Conservation (phyloP, 306 rosid genomes). For the Vicia villosa region DNA sequence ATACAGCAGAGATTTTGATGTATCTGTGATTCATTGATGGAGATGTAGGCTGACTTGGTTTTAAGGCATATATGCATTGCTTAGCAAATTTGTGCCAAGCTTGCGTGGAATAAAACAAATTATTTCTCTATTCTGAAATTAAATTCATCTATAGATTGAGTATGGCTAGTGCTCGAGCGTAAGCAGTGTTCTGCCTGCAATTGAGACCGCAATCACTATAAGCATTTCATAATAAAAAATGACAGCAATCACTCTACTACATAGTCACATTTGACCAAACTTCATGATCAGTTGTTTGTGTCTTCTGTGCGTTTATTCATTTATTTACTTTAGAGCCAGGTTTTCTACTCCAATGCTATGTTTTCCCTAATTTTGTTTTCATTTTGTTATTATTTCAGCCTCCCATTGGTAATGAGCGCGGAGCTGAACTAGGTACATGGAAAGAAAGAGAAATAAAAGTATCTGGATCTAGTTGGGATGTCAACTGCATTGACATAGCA, state of each 20-base stretch:
- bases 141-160: constrained; percentile 6
- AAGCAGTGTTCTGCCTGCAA: background rate
- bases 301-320: background rate
- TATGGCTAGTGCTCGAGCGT: background rate
- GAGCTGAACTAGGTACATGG: constrained; percentile 66
- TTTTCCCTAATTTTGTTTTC: constrained; percentile 21
- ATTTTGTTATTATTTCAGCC: constrained; percentile 58
- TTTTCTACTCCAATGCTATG: background rate
- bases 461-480: constrained; percentile 82
- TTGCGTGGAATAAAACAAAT: constrained; percentile 14
- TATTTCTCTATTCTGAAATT: background rate
- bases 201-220: background rate
- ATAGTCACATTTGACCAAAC: background rate
- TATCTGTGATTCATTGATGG: background rate
- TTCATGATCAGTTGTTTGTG: background rate
- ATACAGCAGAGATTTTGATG: no score
- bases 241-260: background rate
- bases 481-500: constrained; percentile 74
- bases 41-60: constrained; percentile 7
- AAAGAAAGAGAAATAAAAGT: constrained; percentile 70
- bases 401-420: constrained; percentile 62
- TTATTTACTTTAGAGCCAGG: background rate
- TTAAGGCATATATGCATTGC: background rate
- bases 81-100: background rate
- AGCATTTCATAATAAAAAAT: background rate